Evolutionary conservation across 345 rosid genomes (phyloP).

Genomic region (Salix brachista): DNA sequence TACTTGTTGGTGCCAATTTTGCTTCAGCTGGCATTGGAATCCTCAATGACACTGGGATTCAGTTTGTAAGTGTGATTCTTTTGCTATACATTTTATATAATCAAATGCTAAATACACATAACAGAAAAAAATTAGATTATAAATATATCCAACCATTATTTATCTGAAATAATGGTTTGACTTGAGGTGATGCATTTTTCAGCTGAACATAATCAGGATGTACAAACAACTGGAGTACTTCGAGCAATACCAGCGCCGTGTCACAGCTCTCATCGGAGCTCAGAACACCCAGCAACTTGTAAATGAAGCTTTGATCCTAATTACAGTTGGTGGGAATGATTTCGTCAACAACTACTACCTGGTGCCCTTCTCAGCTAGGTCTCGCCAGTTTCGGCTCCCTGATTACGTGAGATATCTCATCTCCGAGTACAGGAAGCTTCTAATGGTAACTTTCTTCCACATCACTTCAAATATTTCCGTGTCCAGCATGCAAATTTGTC

Average conservation of each 20-base stretch:
- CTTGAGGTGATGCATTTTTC: background rate
- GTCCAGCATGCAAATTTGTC: no score
- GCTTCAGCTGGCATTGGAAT: slow-evolving; percentile 36
- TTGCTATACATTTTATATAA: no score
- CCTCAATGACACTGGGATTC: slow-evolving; percentile 32
- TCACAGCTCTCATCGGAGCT: slow-evolving; percentile 11
- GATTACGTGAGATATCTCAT: slow-evolving; percentile 22
- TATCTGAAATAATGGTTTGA: no score
- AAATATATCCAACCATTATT: no score
- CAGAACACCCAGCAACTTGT: slow-evolving; percentile 5
- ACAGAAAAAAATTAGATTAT: no score
- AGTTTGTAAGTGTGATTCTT: slow-evolving; percentile 15
- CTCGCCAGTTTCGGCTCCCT: slow-evolving; percentile 24
- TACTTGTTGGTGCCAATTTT: slow-evolving; percentile 30
- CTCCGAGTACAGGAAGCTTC: slow-evolving; percentile 26
- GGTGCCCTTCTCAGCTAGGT: slow-evolving; percentile 24
- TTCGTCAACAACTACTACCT: slow-evolving; percentile 31
- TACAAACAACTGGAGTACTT: slow-evolving; percentile 16
- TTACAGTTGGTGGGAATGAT: slow-evolving; percentile 29
- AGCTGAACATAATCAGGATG: slow-evolving; percentile 25
- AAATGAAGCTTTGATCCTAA: slow-evolving; percentile 12
- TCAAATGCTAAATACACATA: rapidly evolving
- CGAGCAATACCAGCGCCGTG: slow-evolving; percentile 22
- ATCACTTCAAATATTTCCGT: no score
- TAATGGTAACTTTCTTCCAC: slow-evolving; percentile 10